A percentile compares a stretch with the other conserved stretches of the same genome.
phyloP scores from a whole-genome alignment of 768 basidiomycete species.

The Macrolepiota albuminosa region DNA sequence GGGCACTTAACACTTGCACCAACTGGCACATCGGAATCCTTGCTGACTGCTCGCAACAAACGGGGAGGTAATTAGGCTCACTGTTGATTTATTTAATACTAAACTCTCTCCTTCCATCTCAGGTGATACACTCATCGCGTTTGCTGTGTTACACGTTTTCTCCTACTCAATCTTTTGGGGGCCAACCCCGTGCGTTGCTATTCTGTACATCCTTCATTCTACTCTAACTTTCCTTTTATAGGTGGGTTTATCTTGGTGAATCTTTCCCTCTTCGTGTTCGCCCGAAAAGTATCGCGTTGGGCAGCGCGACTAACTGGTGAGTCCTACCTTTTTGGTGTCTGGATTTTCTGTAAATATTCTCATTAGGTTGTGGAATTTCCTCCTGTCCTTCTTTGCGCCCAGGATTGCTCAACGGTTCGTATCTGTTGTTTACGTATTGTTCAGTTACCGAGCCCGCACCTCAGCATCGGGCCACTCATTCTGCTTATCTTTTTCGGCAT shows the following conservation, averaged over 20 bases:
- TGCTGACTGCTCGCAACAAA: slow-evolving; percentile 52
- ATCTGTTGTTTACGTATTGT: background rate
- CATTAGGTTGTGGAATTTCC: slow-evolving; percentile 72
- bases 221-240: slow-evolving; percentile 10
- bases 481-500: slow-evolving; percentile 74
- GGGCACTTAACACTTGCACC: slow-evolving; percentile 67
- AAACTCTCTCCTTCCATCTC: background rate
- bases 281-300: slow-evolving; percentile 74
- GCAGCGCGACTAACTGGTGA: slow-evolving; percentile 46
- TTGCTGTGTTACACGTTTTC: slow-evolving; percentile 74
- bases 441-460: background rate
- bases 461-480: slow-evolving; percentile 68
- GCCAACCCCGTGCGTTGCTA: slow-evolving; percentile 46
- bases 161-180: slow-evolving; percentile 75
- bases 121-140: slow-evolving; percentile 67
- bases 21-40: slow-evolving; percentile 36
- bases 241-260: slow-evolving; percentile 74
- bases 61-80: slow-evolving; percentile 34
- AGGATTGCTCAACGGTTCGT: slow-evolving; percentile 44
- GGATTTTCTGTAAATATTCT: background rate
- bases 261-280: slow-evolving; percentile 79
- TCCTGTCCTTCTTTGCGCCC: slow-evolving; percentile 69
- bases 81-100: background rate
- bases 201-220: background rate
- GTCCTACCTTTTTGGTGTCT: background rate